Evolutionary conservation across 2,329 filamentous ascomycete genomes (phyloP).

Genomic region (Neocucurbitaria cava): DNA sequence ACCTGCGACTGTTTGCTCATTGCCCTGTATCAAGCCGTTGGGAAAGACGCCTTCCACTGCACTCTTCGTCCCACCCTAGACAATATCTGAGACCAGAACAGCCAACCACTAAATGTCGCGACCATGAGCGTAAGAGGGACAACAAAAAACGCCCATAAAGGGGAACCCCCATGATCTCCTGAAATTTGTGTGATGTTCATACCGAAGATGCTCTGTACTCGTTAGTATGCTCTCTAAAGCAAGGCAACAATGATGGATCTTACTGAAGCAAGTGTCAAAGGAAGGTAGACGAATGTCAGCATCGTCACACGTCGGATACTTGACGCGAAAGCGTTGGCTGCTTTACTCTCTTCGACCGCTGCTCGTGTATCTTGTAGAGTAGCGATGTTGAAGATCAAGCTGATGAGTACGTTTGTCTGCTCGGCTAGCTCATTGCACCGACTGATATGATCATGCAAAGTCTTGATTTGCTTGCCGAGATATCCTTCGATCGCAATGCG

Average conservation of each 20-base stretch:
- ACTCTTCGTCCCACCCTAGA: not conserved
- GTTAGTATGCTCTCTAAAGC: not conserved
- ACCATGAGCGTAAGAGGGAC: slow-evolving; percentile 13
- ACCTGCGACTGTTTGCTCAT: too few species aligned
- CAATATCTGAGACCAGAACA: slow-evolving; percentile 10
- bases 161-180: slow-evolving; percentile 6
- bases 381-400: slow-evolving; percentile 18
- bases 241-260: not conserved
- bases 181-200: slow-evolving; percentile 23
- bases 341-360: slow-evolving; percentile 19
- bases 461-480: slow-evolving; percentile 1
- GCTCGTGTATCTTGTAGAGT: slow-evolving; percentile 19
- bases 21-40: not conserved
- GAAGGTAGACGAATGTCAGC: slow-evolving; percentile 21
- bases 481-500: not conserved
- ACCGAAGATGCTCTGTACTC: slow-evolving; percentile 17
- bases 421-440: slow-evolving; percentile 15
- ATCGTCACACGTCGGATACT: slow-evolving; percentile 18
- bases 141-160: slow-evolving; percentile 16
- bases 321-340: slow-evolving; percentile 13
- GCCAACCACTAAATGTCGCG: slow-evolving; percentile 17
- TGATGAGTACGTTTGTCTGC: slow-evolving; percentile 21
- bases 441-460: slow-evolving; percentile 14
- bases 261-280: slow-evolving; percentile 21
- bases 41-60: not conserved